phyloP scores from a whole-genome alignment of 352 stramenopile genomes.

The Globisporangium lucens region DNA sequence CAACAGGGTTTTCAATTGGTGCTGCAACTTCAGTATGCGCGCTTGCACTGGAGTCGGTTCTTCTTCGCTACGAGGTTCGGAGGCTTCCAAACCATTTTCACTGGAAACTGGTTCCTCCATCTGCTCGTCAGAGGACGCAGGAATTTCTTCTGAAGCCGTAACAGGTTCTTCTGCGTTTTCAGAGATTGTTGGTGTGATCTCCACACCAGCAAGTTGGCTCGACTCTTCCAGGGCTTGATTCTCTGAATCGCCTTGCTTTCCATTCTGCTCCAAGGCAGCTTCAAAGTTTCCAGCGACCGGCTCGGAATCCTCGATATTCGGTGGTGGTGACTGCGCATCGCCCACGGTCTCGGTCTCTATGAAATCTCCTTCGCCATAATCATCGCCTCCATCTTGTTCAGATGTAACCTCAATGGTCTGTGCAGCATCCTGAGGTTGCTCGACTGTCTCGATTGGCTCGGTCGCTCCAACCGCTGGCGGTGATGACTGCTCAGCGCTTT shows the following conservation, averaged over 20 bases:
- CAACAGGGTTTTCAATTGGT: neutral
- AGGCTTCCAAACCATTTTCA: neutral
- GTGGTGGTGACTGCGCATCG: neutral
- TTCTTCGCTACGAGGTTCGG: neutral
- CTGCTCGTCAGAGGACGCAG: neutral
- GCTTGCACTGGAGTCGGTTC: constrained; percentile 1
- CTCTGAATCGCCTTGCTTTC: neutral
- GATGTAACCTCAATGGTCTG: no score
- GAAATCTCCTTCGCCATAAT: constrained; percentile 13
- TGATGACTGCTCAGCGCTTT: neutral
- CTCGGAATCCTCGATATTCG: neutral
- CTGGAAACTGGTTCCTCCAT: neutral
- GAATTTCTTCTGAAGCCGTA: neutral
- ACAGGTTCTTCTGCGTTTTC: neutral
- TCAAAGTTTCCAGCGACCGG: neutral
- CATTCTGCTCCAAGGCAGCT: neutral
- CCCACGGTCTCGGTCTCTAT: constrained; percentile 1
- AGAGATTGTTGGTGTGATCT: neutral
- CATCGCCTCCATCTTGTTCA: neutral
- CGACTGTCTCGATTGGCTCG: constrained; percentile 1
- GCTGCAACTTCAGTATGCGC: neutral
- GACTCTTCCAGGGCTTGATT: neutral
- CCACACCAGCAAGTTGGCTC: neutral
- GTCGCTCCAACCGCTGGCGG: neutral
- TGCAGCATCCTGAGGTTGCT: neutral